Percentiles rank a stretch among this genome's conserved stretches.
Conservation (phyloP, 2,329 filamentous ascomycete genomes). For the Diaporthe helianthi region DNA sequence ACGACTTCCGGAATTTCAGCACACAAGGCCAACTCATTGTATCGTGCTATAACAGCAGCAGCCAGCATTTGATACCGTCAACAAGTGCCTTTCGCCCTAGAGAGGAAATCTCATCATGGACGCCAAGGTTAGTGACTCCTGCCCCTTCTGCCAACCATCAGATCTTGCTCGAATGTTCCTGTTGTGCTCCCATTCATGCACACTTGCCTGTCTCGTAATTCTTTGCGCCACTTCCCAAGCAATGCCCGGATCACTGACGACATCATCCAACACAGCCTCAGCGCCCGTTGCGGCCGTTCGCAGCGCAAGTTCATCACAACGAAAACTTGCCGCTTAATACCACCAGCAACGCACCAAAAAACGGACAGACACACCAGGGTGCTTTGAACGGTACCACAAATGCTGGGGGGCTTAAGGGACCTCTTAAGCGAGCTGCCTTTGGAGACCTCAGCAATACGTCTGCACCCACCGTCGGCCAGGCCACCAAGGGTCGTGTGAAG, state of each 20-base stretch:
- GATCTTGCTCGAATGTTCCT: not conserved
- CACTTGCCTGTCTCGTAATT: not conserved
- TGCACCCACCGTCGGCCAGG: conserved; percentile 44
- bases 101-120: conserved; percentile 44
- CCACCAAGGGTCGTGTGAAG: conserved; percentile 47
- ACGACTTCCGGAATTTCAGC: not conserved
- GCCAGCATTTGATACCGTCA: conserved; percentile 30
- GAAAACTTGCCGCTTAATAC: conserved; percentile 65
- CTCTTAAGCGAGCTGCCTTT: conserved; percentile 79
- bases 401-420: conserved; percentile 64
- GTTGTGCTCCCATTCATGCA: not conserved
- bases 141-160: conserved; percentile 14
- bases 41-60: conserved; percentile 35
- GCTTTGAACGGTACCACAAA: conserved; percentile 47
- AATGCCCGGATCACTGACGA: conserved; percentile 27
- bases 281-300: conserved; percentile 64
- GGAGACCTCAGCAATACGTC: conserved; percentile 80
- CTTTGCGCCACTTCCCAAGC: conserved; percentile 7
- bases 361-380: conserved; percentile 19
- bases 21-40: conserved; percentile 25
- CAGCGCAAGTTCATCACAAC: conserved; percentile 52
- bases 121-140: conserved; percentile 46
- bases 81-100: not conserved
- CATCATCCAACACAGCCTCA: conserved; percentile 64
- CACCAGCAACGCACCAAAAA: conserved; percentile 20